Base-by-base conservation (phyloP, 2,329 filamentous ascomycete genomes). In the Aspergillus niger region DNA sequence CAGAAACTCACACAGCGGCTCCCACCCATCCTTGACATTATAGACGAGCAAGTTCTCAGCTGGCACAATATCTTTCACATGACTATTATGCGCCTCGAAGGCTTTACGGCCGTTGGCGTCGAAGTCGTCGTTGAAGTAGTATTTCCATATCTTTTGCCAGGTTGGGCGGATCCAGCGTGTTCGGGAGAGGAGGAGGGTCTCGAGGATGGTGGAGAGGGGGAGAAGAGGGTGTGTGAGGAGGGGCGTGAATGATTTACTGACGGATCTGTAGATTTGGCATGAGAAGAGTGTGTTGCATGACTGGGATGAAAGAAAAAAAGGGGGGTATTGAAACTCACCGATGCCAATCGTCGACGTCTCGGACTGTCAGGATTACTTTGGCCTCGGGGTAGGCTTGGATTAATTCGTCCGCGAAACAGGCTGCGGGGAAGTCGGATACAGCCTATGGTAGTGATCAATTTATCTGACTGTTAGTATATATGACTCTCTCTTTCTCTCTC, bases 1-100 rank as follows among this genome's bases (percentile, higher is more conserved):
- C 43, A 80, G 54, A 53, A 81, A 80, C 58, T 72, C 62, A 63
- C 80, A 82, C 24, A 83, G 67, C 8, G 77, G 76, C 38, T 70
- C 73, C 80, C 80, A 82, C 0, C 78, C 79, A 38, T 81, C 74
- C 32, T 72, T 58, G 1, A 71, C 62, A 52, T 69, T 58, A 49
- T 65, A 77, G 57, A 76, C 71, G 38, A 73, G 58, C 32, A 74
- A 44, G 13, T 63, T 61, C 17, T 69, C 65, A 13, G 55, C 49
- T 5, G 69, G 60, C n/a, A 72, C 62, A 8, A 67, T 58, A 2
- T 38, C 17, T 17, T 66, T 60, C 2, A 72, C 64, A 6, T 57
- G 50, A 1, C 62, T 64, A 52, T 70, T 67, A 58, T 72, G 69
- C 28, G 65, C 59, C 3, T 60, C 13, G 30, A 65, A 66, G 8